phyloP scores from a whole-genome alignment of 2,329 filamentous ascomycete genomes.

The Zymoseptoria tritici region DNA sequence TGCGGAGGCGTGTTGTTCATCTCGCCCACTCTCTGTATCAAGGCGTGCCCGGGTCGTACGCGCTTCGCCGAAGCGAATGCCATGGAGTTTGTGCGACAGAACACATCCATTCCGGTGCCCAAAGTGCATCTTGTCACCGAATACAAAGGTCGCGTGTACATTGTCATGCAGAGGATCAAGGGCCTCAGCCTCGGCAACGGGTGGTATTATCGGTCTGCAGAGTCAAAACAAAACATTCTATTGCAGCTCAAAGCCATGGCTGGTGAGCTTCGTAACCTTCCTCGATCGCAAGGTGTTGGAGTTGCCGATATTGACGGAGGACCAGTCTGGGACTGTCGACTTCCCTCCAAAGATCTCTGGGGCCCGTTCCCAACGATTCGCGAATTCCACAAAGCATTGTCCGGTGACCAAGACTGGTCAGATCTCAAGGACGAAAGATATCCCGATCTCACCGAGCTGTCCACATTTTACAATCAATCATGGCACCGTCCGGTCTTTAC shows the following conservation, averaged over 20 bases:
- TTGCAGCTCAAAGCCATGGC: constrained; percentile 12
- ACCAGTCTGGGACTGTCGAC: constrained; percentile 7
- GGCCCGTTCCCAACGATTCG: constrained; percentile 10
- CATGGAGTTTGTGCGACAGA: constrained; percentile 35
- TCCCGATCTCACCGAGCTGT: constrained; percentile 30
- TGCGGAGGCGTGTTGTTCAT: no score
- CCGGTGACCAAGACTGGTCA: neutral
- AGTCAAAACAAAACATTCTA: constrained; percentile 2
- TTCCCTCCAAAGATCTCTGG: constrained; percentile 5
- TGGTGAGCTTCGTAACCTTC: constrained; percentile 5
- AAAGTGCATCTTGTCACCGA: constrained; percentile 40
- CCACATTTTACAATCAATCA: constrained; percentile 5
- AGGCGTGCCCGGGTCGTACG: constrained; percentile 24
- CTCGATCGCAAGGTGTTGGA: neutral
- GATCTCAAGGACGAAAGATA: constrained; percentile 4
- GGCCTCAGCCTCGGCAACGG: constrained; percentile 4
- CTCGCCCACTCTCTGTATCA: constrained; percentile 35
- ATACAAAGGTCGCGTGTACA: constrained; percentile 35
- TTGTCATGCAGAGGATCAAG: constrained; percentile 37
- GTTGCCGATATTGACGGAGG: constrained; percentile 9
- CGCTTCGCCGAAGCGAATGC: constrained; percentile 34
- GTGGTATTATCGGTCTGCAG: constrained; percentile 1
- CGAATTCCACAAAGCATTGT: constrained; percentile 12
- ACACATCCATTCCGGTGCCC: constrained; percentile 42
- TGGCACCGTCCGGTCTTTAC: neutral